These are phyloP conservation scores for Gynostemma pentaphyllum DNA, from an alignment of 306 rosid genomes.

Conservation along the genomic window DNA sequence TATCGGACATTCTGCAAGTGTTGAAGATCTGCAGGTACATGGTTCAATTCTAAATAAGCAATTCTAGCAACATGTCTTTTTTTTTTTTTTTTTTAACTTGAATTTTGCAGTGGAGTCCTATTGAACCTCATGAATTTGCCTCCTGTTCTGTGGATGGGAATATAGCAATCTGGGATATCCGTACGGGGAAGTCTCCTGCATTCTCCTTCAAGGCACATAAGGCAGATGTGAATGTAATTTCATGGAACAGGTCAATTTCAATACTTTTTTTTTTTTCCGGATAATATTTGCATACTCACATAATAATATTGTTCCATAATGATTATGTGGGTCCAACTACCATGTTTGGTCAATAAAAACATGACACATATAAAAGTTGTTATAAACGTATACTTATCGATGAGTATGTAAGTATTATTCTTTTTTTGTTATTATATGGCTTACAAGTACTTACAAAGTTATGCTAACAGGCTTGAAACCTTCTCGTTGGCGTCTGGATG, in stretches of 20 bases:
- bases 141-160: slow-evolving; percentile 82
- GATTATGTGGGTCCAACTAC: no score
- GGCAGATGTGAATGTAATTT: slow-evolving; percentile 90
- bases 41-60: slow-evolving; percentile 6
- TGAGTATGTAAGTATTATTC: no score
- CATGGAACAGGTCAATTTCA: slow-evolving; percentile 75
- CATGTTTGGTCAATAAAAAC: no score
- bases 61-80: slow-evolving; percentile 3
- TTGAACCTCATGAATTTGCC: slow-evolving; percentile 63
- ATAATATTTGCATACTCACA: no score
- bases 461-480: slow-evolving; percentile 48
- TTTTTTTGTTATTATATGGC: no score
- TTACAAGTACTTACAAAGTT: background rate
- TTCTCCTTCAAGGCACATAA: slow-evolving; percentile 59
- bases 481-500: slow-evolving; percentile 94
- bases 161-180: slow-evolving; percentile 83
- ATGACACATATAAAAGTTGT: no score
- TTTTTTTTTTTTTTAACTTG: no score
- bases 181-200: slow-evolving; percentile 53
- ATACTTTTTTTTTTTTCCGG: no score
- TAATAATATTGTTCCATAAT: no score
- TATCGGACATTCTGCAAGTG: slow-evolving; percentile 66
- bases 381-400: no score
- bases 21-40: slow-evolving; percentile 87
- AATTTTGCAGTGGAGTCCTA: slow-evolving; percentile 86